phyloP scores from a whole-genome alignment of 345 rosid genomes.

The Ricinus communis region DNA sequence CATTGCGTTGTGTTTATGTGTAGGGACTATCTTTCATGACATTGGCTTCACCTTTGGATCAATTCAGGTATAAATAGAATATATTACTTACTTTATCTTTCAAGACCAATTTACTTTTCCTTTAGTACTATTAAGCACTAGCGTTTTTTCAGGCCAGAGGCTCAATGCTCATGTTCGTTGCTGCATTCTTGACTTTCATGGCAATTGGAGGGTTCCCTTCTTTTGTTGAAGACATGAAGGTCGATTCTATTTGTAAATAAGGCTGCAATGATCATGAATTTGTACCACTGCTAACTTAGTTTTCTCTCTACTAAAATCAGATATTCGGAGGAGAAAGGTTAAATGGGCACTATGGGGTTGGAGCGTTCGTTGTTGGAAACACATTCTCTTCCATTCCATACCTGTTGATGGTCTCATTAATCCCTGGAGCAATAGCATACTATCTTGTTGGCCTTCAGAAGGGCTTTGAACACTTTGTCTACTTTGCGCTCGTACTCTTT shows the following conservation, averaged over 20 bases:
- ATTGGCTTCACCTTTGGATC: constrained; percentile 46
- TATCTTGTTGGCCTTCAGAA: constrained; percentile 44
- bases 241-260: not conserved
- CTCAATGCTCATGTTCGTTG: constrained; percentile 45
- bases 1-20: constrained; percentile 45
- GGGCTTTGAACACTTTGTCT: constrained; percentile 36
- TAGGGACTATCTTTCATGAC: constrained; percentile 44
- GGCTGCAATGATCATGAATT: too few species aligned
- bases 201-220: constrained; percentile 60
- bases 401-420: constrained; percentile 34
- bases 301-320: constrained; percentile 5
- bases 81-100: too few species aligned
- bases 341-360: constrained; percentile 55
- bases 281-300: not conserved
- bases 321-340: constrained; percentile 52
- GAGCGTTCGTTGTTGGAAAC: constrained; percentile 49
- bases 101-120: too few species aligned
- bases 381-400: constrained; percentile 49
- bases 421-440: constrained; percentile 51
- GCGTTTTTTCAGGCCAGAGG: constrained; percentile 43
- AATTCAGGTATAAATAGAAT: constrained; percentile 49
- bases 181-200: constrained; percentile 52
- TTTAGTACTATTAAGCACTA: too few species aligned
- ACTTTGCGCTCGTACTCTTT: constrained; percentile 38
- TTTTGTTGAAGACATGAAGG: constrained; percentile 52